Conservation (phyloP, 169 alveolate species). For the Perkinsus marinus region DNA sequence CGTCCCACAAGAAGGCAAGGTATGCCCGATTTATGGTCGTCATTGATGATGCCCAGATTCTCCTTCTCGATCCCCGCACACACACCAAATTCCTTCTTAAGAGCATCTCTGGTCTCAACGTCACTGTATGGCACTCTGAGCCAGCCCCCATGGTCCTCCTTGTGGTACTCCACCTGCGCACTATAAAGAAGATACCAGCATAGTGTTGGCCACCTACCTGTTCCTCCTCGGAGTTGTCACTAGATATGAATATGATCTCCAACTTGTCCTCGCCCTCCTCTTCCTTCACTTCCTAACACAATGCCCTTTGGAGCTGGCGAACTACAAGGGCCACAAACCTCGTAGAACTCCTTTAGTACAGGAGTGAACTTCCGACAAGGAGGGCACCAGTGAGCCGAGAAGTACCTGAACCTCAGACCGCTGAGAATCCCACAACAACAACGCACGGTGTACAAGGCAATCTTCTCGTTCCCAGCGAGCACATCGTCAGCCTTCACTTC, state of each 20-base stretch:
- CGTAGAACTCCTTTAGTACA: slow-evolving; percentile 39
- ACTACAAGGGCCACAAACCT: background rate
- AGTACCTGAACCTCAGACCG: too few species aligned
- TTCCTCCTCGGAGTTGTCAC: slow-evolving; percentile 34
- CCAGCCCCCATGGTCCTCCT: background rate
- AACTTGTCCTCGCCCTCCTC: background rate
- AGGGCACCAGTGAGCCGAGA: slow-evolving; percentile 61
- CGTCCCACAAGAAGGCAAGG: background rate
- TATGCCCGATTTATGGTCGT: background rate
- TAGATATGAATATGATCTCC: slow-evolving; percentile 32
- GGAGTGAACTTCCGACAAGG: slow-evolving; percentile 59
- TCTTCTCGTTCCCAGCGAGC: background rate
- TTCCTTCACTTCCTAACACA: slow-evolving; percentile 13
- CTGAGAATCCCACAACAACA: too few species aligned
- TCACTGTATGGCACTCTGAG: background rate
- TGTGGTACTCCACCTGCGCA: background rate
- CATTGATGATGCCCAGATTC: background rate
- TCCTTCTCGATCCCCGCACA: background rate
- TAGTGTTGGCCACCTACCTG: background rate
- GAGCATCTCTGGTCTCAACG: background rate
- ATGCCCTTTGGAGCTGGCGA: background rate
- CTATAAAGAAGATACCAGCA: background rate
- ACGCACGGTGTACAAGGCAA: background rate
- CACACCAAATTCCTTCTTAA: background rate
- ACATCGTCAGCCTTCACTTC: background rate